Evolutionary conservation across 768 basidiomycete species (phyloP).

Genomic region (Lactarius psammicola): DNA sequence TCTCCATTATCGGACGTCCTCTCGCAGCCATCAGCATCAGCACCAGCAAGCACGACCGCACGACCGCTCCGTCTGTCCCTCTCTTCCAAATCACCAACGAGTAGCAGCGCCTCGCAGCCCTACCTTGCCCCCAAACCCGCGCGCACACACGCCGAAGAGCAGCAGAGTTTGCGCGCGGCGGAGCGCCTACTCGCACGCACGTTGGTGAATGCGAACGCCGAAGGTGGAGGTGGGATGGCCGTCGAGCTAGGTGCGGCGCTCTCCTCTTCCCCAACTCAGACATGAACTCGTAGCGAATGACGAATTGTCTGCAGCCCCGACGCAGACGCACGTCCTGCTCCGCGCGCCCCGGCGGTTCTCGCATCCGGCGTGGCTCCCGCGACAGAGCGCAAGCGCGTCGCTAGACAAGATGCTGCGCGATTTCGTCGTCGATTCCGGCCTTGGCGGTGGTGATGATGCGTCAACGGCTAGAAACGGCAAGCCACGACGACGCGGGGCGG

Average conservation of each 20-base stretch:
- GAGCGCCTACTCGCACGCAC: constrained; percentile 47
- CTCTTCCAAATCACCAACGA: constrained; percentile 21
- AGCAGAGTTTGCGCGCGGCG: constrained; percentile 37
- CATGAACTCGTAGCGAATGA: background rate
- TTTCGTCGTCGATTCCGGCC: constrained; percentile 38
- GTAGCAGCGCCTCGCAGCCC: constrained; percentile 10
- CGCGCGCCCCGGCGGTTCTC: constrained; percentile 48
- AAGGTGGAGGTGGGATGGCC: constrained; percentile 43
- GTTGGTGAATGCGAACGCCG: constrained; percentile 45
- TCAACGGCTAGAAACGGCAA: constrained; percentile 31
- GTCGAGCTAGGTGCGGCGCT: constrained; percentile 40
- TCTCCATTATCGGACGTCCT: constrained; percentile 28
- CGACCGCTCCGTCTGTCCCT: constrained; percentile 24
- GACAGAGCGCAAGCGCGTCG: constrained; percentile 42
- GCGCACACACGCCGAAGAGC: constrained; percentile 36
- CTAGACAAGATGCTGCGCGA: constrained; percentile 39
- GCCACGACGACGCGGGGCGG: constrained; percentile 13
- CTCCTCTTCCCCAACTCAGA: background rate
- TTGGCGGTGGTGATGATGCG: background rate
- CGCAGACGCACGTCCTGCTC: constrained; percentile 47
- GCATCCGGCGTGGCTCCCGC: constrained; percentile 48
- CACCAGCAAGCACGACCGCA: constrained; percentile 18
- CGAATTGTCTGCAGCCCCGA: constrained; percentile 39
- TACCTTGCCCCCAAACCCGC: constrained; percentile 8
- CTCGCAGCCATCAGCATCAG: constrained; percentile 18